These are phyloP conservation scores for Drechslerella stenobrocha DNA, from an alignment of 2,329 filamentous ascomycete species.

Conservation along the genomic window DNA sequence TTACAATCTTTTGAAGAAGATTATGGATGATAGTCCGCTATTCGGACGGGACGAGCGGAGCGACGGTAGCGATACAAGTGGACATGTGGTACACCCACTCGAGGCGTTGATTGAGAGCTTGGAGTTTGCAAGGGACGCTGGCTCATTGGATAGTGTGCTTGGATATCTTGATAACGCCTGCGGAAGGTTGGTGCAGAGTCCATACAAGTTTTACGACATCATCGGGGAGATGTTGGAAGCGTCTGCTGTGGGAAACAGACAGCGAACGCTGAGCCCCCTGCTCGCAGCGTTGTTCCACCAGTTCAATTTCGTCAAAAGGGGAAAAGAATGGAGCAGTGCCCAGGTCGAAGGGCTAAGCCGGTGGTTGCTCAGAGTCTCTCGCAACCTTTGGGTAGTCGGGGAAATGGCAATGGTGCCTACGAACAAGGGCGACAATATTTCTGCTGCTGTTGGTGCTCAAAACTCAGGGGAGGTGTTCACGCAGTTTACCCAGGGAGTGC, in stretches of 20 bases:
- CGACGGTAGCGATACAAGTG: background rate
- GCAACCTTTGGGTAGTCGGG: conserved; percentile 30
- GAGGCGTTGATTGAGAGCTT: conserved; percentile 39
- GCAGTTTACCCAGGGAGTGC: conserved; percentile 23
- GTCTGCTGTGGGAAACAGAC: background rate
- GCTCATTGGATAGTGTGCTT: conserved; percentile 25
- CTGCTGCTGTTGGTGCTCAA: background rate
- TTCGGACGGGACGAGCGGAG: conserved; percentile 16
- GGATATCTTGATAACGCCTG: conserved; percentile 43
- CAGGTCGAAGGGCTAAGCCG: conserved; percentile 11
- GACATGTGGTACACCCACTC: conserved; percentile 20
- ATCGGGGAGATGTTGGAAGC: conserved; percentile 17
- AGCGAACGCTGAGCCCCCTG: conserved; percentile 13
- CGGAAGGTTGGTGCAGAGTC: conserved; percentile 30
- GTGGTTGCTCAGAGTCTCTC: conserved; percentile 31
- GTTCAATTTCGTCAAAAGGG: conserved; percentile 42
- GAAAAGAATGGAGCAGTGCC: conserved; percentile 5
- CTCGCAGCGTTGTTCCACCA: conserved; percentile 36
- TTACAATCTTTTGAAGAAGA: conserved; percentile 24
- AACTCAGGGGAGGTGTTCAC: conserved; percentile 13
- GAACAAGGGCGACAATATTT: background rate
- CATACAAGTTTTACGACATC: conserved; percentile 46
- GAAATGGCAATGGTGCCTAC: conserved; percentile 16
- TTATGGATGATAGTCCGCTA: conserved; percentile 32
- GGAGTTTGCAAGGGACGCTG: conserved; percentile 9